Evolutionary conservation across 768 basidiomycete species (phyloP).

Genomic region (Daedaleopsis sinensis): DNA sequence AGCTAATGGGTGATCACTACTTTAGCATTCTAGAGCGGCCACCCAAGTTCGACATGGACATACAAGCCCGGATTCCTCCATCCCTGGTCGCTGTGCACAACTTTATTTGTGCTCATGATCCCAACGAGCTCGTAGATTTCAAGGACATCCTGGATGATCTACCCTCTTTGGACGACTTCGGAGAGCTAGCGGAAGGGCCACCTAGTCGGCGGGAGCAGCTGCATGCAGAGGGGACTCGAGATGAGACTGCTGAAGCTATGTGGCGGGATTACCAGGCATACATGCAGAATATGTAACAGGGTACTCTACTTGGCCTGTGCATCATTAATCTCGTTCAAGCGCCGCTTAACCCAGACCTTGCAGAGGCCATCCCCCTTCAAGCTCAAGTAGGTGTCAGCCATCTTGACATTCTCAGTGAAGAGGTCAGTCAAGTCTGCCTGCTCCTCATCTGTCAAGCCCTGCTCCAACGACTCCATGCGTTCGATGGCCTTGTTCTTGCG

Average conservation of each 20-base stretch:
- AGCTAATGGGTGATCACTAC: too few species aligned
- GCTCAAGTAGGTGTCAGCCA: not conserved
- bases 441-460: too few species aligned
- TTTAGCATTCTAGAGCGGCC: constrained; percentile 8
- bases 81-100: constrained; percentile 37
- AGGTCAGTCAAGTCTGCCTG: too few species aligned
- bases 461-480: too few species aligned
- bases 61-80: constrained; percentile 32
- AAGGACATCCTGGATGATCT: not conserved
- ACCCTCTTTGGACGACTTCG: constrained; percentile 3
- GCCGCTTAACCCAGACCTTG: not conserved
- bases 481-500: too few species aligned
- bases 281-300: constrained; percentile 3
- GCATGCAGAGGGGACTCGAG: constrained; percentile 20
- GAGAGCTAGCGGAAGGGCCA: not conserved
- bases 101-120: constrained; percentile 33
- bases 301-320: too few species aligned
- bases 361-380: not conserved
- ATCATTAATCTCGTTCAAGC: too few species aligned
- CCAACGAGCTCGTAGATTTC: not conserved
- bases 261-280: constrained; percentile 30
- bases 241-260: constrained; percentile 35
- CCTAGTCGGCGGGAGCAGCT: not conserved
- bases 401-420: too few species aligned
- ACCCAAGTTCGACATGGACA: constrained; percentile 27